phyloP scores from a whole-genome alignment of 805 yeast genomes.

The Zygosaccharomyces kombuchaensis region DNA sequence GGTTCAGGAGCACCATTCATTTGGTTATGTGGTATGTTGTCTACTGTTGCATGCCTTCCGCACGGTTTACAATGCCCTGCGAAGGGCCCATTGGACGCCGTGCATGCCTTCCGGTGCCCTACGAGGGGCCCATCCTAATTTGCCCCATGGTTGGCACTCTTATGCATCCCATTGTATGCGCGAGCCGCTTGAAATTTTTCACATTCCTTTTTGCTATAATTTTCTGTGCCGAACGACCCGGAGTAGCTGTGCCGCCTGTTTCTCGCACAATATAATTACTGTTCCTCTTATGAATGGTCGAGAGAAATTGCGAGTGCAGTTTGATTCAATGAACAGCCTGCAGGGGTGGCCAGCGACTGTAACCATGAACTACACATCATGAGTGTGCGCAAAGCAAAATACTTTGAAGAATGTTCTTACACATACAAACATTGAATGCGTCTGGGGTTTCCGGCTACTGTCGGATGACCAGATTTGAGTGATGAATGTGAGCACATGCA shows the following conservation, averaged over 20 bases:
- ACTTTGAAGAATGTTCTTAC: too few relatives aligned
- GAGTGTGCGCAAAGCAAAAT: too few relatives aligned
- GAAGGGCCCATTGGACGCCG: neutral
- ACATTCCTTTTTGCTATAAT: neutral
- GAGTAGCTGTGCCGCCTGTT: neutral
- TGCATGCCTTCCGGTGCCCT: neutral
- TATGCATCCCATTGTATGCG: neutral
- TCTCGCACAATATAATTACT: neutral
- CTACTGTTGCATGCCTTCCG: neutral
- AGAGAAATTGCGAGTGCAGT: too few relatives aligned
- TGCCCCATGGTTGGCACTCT: neutral
- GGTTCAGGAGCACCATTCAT: neutral
- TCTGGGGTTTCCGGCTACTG: too few relatives aligned
- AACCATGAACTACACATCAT: too few relatives aligned
- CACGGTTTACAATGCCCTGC: neutral
- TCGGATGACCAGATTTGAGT: too few relatives aligned
- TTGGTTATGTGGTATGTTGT: too few relatives aligned
- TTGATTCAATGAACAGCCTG: too few relatives aligned
- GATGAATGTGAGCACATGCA: too few relatives aligned
- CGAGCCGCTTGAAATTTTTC: neutral
- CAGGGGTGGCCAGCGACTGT: too few relatives aligned
- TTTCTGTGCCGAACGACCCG: neutral
- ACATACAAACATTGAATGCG: too few relatives aligned
- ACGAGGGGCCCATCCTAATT: neutral
- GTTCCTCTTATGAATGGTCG: too few relatives aligned